These are phyloP conservation scores for Chenopodium suecicum DNA, from an alignment of 148 eudicot species.

Conservation along the genomic window DNA sequence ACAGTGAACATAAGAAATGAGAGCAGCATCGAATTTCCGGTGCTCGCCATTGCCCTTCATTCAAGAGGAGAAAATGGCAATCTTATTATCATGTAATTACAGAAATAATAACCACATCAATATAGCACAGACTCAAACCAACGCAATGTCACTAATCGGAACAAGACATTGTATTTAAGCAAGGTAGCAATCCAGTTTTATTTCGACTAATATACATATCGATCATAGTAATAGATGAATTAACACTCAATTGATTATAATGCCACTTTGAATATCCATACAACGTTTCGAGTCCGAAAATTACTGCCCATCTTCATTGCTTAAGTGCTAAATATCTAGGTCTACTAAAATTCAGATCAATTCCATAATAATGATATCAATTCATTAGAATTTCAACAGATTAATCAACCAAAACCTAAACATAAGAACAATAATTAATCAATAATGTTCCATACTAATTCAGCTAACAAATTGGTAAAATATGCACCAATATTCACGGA, in stretches of 20 bases:
- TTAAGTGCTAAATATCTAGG: not conserved
- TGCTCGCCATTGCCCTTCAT: slow-evolving; percentile 53
- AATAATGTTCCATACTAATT: not conserved
- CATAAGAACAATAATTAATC: not conserved
- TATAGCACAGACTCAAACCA: not conserved
- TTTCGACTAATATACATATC: not conserved
- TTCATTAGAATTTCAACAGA: not conserved
- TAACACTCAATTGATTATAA: not conserved
- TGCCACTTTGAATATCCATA: not conserved
- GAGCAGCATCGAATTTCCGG: slow-evolving; percentile 80
- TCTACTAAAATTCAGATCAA: not conserved
- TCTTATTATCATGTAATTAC: not conserved
- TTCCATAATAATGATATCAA: not conserved
- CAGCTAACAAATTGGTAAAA: too few relatives aligned
- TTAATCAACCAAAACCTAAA: not conserved
- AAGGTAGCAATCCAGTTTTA: not conserved
- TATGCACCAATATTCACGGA: not conserved
- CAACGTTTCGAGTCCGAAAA: not conserved
- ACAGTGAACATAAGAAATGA: slow-evolving; percentile 61
- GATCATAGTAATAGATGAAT: not conserved
- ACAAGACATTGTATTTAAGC: not conserved
- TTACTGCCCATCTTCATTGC: not conserved
- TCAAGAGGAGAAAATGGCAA: not conserved
- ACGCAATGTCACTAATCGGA: not conserved
- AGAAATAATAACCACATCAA: not conserved